Base-by-base conservation (phyloP, 805 yeast species). In the Teunomyces aglyptinius region DNA sequence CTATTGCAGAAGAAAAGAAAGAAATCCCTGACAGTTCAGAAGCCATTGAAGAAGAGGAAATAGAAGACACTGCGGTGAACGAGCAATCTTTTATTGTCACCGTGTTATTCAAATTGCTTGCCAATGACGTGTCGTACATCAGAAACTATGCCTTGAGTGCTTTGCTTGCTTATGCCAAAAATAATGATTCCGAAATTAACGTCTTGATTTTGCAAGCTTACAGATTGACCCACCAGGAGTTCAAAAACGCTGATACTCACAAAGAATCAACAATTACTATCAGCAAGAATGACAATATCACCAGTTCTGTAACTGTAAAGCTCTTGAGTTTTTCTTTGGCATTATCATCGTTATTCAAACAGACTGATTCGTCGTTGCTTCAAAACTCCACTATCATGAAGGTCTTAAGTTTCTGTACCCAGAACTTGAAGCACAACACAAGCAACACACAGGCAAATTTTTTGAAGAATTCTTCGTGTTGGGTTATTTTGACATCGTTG, bases 371-470 rank as follows among this genome's bases (percentile, higher is more conserved):
- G 7, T 57, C 63, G 1, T 48, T 63, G 12, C 53, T 73, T 5
- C 76, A 71, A 48, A 70, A 70, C 43, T 58, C 76, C 5, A 68
- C 72, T 2, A 59, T 71, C 16, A 71, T 72, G 16, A 70, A 70
- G 45, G 59, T 72, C 8, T 57, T 73, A 49, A 71, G 76, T 65
- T 72, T 70, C 47, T 73, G 77, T 51, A 73, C 77, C 7, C 77
- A 73, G 45, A 68, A 61, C 44, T 62, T 73, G 54, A 73, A 73
- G 53, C 74, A 71, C 46, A 68, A 57, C 48, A 59, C 56, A 28
- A 45, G 53, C 27, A 59, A 55, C 22, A 46, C 52, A 10, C 56
- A 55, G 5, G 49, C 49, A 19, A 61, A 53, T 16, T 56, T 47
- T 28, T 46, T 60, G 43, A 65, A 61, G 41, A 64, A 61, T 47